Conservation (phyloP, 352 stramenopile species). For the Globisporangium cederbergense region DNA sequence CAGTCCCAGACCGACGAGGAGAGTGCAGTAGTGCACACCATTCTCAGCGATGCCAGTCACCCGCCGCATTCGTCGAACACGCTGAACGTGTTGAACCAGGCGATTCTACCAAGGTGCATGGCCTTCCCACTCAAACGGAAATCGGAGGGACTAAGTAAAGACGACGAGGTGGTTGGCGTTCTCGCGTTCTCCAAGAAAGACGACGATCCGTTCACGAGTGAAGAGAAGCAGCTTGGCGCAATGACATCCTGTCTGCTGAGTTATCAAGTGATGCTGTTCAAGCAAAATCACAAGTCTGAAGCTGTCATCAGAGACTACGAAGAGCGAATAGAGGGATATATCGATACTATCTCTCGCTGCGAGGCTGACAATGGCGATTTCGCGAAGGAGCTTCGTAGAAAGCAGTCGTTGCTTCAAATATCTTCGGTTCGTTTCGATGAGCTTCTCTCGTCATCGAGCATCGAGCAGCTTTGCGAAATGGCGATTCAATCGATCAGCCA, state of each 20-base stretch:
- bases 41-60: conserved; percentile 1
- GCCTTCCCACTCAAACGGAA: conserved; percentile 5
- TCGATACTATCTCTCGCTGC: neutral
- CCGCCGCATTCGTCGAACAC: conserved; percentile 9
- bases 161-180: neutral
- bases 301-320: neutral
- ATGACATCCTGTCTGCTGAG: conserved; percentile 10
- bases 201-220: conserved; percentile 8
- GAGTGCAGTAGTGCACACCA: neutral
- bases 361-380: neutral
- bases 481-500: neutral
- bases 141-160: neutral
- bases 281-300: neutral
- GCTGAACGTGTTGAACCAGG: conserved; percentile 14
- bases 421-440: neutral
- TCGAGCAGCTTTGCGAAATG: conserved; percentile 13
- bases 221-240: conserved; percentile 8
- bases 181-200: conserved; percentile 13
- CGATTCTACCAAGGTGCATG: conserved; percentile 9
- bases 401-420: conserved; percentile 1
- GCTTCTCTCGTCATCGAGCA: conserved; percentile 4
- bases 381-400: neutral
- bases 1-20: neutral
- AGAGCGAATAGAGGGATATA: neutral
- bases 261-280: conserved; percentile 7